Base-by-base conservation (phyloP, 345 rosid species). In the Eucalyptus erythrocorys region DNA sequence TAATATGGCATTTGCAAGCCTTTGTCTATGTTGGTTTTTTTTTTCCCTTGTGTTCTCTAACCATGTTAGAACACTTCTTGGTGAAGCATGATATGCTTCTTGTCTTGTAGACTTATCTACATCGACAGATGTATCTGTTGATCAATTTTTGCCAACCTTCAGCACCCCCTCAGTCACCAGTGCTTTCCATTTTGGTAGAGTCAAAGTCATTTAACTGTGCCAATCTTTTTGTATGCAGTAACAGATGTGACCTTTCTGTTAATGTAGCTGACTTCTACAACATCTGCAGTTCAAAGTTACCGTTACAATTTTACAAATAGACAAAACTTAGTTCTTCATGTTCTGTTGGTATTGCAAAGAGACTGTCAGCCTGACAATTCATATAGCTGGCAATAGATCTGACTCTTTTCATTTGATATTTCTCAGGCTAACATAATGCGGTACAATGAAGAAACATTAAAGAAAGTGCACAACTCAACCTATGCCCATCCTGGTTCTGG, bases 351-450 rank as follows among this genome's bases (percentile, higher is more conserved):
- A 71, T 10, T 71, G 53, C 50, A 14, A 27, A 34, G 48, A 42
- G 48, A 68, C 82, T 5, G 14, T 30, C 80, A 32, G 37, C 43
- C 40, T 11, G 40, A 40, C 27, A 22, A 51, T 51, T 57, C 34
- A 26, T n/a, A 57, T 22, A 68, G 37, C 49, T 50, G 61, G 51
- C 26, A 16, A 17, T 57, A 64, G 88, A 37, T 86, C 89, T 87
- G 82, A 76, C 47, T 76, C 82, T 21, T 40, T 5, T 76, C 24
- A 53, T 87, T 34, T 34, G 48, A 42, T 48, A 76, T 80, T 89
- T 61, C 59, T 61, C 93, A 97, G 99, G 95, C 96, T 87, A 96
- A 96, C 90, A 96, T 97, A 88, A 88, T 97, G 92, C 96, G 91
- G 45, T 93, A 92, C 87, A 96, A 97, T 87, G 98, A 95, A 91